Evolutionary conservation across 345 rosid genomes (phyloP).

Genomic region (Syzygium grande): DNA sequence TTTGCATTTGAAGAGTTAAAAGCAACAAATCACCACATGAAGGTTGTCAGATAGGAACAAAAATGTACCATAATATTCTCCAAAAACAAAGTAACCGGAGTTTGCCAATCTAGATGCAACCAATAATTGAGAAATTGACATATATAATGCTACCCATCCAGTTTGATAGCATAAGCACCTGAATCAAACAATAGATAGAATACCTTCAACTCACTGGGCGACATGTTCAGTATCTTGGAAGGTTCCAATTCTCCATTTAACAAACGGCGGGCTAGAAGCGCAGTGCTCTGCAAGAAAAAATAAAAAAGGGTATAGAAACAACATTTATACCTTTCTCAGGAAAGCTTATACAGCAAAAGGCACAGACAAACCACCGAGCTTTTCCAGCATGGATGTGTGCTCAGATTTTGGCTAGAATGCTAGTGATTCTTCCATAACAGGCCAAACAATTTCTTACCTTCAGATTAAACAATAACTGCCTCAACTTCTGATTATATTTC

Average conservation of each 20-base stretch:
- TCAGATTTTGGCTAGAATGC: not conserved
- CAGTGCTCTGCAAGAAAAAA: conserved; percentile 12
- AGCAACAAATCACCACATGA: not conserved
- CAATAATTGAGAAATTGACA: conserved; percentile 27
- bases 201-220: conserved; percentile 89
- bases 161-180: not conserved
- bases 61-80: not conserved
- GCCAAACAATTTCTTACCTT: conserved; percentile 38
- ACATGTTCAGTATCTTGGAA: conserved; percentile 76
- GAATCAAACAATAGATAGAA: not conserved
- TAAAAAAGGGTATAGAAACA: not conserved
- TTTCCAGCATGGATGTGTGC: not conserved
- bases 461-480: conserved; percentile 78
- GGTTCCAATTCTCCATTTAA: conserved; percentile 81
- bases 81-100: not conserved
- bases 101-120: not conserved
- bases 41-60: not conserved
- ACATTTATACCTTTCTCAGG: not conserved
- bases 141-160: not conserved
- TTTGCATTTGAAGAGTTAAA: not conserved
- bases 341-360: not conserved
- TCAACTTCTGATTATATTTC: conserved; percentile 85
- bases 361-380: not conserved
- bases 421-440: not conserved
- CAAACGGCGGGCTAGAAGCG: conserved; percentile 60